Percentiles rank a stretch among this genome's conserved stretches.
These are phyloP conservation scores for Cercospora janseana DNA, from an alignment of 2,329 filamentous ascomycete genomes.

Conservation along the genomic window DNA sequence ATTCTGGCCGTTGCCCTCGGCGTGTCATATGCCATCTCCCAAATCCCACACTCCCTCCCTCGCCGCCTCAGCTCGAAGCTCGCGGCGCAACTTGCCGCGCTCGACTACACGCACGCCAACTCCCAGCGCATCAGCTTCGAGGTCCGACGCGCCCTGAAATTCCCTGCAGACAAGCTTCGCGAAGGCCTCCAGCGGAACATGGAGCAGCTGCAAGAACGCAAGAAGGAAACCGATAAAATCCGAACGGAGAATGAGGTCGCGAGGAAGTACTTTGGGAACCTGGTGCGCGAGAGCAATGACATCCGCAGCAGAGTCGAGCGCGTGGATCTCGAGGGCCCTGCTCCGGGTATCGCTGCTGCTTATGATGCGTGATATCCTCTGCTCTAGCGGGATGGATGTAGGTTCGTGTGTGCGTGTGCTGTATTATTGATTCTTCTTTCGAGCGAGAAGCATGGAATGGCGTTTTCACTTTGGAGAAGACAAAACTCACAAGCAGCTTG, in stretches of 20 bases:
- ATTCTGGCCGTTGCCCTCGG: conserved; percentile 71
- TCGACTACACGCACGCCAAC: conserved; percentile 93
- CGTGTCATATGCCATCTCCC: conserved; percentile 75
- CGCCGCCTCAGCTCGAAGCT: conserved; percentile 83
- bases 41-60: conserved; percentile 86
- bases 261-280: conserved; percentile 82
- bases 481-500: no score
- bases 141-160: conserved; percentile 82
- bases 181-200: conserved; percentile 79
- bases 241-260: conserved; percentile 82
- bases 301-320: conserved; percentile 50
- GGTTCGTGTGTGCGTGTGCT: no score
- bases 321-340: conserved; percentile 54
- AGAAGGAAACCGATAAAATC: conserved; percentile 79
- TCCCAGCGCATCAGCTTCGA: conserved; percentile 78
- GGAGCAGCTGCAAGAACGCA: conserved; percentile 73
- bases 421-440: no score
- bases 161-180: conserved; percentile 82
- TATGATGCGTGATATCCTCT: conserved; percentile 31
- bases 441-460: no score
- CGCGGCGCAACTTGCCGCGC: conserved; percentile 69
- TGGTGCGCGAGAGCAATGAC: conserved; percentile 63
- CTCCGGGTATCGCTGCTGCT: conserved; percentile 43
- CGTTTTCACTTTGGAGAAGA: no score
- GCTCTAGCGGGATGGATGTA: no score